phyloP scores from a whole-genome alignment of 1,284 basidiomycete species.

The Cryptococcus depauperatus region DNA sequence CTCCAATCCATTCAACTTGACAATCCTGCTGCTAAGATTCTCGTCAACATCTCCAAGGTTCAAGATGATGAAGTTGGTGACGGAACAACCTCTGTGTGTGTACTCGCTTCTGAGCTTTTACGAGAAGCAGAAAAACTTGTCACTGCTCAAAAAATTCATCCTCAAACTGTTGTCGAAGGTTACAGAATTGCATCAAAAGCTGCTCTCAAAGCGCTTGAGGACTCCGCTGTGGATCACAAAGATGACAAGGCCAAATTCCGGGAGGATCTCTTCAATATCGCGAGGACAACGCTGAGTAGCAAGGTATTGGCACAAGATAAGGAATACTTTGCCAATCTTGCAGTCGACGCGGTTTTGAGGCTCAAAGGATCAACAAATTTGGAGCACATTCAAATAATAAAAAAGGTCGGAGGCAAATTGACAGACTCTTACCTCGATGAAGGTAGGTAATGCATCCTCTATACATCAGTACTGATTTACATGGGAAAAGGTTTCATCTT shows the following conservation, averaged over 20 bases:
- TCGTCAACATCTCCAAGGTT: constrained; percentile 99
- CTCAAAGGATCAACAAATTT: constrained; percentile 91
- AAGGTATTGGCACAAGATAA: constrained; percentile 98
- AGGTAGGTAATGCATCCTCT: constrained; percentile 49
- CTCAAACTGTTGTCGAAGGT: constrained; percentile 99
- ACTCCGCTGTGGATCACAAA: constrained; percentile 71
- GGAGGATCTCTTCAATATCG: constrained; percentile 90
- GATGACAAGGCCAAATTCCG: constrained; percentile 69
- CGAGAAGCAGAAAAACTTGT: constrained; percentile 95
- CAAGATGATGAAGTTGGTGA: constrained; percentile 99
- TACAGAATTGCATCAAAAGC: constrained; percentile 86
- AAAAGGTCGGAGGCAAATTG: constrained; percentile 97
- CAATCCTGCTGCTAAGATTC: constrained; percentile 97
- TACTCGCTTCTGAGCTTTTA: constrained; percentile 83
- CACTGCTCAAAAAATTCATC: constrained; percentile 77
- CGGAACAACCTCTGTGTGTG: constrained; percentile 91
- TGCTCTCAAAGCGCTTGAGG: constrained; percentile 76
- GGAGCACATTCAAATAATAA: constrained; percentile 99
- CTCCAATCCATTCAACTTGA: constrained; percentile 95
- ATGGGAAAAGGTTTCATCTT: constrained; percentile 78
- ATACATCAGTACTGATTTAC: constrained; percentile 4
- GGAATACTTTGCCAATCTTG: constrained; percentile 96
- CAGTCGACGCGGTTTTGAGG: constrained; percentile 91
- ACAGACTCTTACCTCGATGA: constrained; percentile 98
- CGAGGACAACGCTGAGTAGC: constrained; percentile 87